Evolutionary conservation across 176 grass and related monocot species (phyloP).

Genomic region (Zea luxurians): DNA sequence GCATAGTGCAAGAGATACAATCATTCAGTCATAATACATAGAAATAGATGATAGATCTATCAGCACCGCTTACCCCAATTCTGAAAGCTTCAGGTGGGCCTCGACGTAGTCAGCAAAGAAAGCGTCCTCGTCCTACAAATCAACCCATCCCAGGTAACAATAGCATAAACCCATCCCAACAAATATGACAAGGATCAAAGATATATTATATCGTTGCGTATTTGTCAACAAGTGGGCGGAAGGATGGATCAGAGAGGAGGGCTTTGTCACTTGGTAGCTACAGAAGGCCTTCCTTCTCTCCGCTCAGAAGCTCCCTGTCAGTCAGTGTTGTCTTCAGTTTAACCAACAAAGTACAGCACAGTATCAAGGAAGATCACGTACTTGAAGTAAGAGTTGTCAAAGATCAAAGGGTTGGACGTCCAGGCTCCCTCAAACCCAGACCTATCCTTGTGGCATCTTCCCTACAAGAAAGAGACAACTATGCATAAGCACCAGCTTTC

Average conservation of each 20-base stretch:
- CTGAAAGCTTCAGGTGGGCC: constrained; percentile 83
- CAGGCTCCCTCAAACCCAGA: constrained; percentile 91
- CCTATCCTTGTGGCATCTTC: constrained; percentile 91
- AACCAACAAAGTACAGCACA: no score
- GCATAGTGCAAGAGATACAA: no score
- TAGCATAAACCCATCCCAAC: not conserved
- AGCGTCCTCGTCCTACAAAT: constrained; percentile 74
- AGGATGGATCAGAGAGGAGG: constrained; percentile 65
- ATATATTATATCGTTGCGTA: constrained; percentile 72
- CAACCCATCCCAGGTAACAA: not conserved
- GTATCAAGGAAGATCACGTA: no score
- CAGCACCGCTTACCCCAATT: constrained; percentile 56
- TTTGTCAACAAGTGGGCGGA: constrained; percentile 86
- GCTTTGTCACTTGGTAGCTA: constrained; percentile 81
- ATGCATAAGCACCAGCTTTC: not conserved
- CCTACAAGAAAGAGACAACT: constrained; percentile 49
- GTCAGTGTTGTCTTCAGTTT: no score
- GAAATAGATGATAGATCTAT: no score
- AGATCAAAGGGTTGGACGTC: constrained; percentile 76
- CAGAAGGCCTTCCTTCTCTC: constrained; percentile 83
- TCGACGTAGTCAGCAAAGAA: constrained; percentile 83
- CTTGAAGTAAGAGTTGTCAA: constrained; percentile 91
- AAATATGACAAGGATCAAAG: not conserved
- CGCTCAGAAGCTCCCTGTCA: constrained; percentile 68
- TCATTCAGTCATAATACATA: no score